Conservation (phyloP, 805 yeast species). For the Priceomyces melissophilus region DNA sequence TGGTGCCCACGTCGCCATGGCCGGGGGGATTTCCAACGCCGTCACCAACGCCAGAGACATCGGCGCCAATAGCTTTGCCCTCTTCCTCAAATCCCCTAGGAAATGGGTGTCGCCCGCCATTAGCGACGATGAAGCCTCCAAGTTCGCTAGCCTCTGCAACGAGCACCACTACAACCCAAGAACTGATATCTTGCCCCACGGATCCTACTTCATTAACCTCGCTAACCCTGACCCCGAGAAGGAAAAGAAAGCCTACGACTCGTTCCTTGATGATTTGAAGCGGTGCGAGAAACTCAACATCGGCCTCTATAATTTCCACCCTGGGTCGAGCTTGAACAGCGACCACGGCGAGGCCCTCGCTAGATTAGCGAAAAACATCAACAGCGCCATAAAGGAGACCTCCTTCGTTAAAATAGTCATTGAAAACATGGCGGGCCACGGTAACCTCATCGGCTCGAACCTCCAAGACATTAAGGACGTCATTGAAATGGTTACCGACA, state of each 20-base stretch:
- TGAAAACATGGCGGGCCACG: conserved; percentile 98
- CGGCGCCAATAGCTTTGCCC: conserved; percentile 80
- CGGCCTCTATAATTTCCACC: conserved; percentile 89
- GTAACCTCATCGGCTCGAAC: conserved; percentile 80
- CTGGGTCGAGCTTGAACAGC: conserved; percentile 78
- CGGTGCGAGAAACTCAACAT: conserved; percentile 84
- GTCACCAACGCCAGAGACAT: conserved; percentile 48
- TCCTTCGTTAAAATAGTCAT: conserved; percentile 79
- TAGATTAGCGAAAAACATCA: conserved; percentile 74
- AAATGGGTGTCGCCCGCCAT: conserved; percentile 86
- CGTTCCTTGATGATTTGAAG: conserved; percentile 79
- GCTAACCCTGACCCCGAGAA: conserved; percentile 88
- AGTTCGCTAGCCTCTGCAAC: conserved; percentile 63
- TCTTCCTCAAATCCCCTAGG: conserved; percentile 86
- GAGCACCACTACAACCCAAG: conserved; percentile 64
- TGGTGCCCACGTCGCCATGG: conserved; percentile 87
- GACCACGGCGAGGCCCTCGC: conserved; percentile 63
- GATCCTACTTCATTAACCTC: conserved; percentile 87
- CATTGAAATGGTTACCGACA: conserved; percentile 74
- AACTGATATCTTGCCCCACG: conserved; percentile 88
- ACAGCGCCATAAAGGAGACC: conserved; percentile 72
- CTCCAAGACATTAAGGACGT: conserved; percentile 74
- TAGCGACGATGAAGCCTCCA: conserved; percentile 59
- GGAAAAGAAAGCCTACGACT: conserved; percentile 67
- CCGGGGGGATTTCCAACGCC: conserved; percentile 78